A percentile compares a stretch with the other conserved stretches of the same genome.
phyloP scores from a whole-genome alignment of 2,329 filamentous ascomycete species.

The Alternaria alternata region DNA sequence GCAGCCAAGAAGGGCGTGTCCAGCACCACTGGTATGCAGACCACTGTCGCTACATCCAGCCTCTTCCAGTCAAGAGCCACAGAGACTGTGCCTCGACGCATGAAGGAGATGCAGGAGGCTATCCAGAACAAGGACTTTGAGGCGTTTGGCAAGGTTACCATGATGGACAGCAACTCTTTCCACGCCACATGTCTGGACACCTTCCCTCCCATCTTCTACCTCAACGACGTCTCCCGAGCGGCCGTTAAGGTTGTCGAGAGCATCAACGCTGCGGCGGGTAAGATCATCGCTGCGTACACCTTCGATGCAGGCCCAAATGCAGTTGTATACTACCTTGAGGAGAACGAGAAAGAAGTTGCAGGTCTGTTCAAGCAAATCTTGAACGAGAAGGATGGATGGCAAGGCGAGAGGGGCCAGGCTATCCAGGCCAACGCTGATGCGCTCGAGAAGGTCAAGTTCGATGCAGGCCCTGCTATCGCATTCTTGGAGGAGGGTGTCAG shows the following conservation, averaged over 20 bases:
- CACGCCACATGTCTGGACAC: conserved; percentile 95
- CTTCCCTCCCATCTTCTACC: conserved; percentile 96
- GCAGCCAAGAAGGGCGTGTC: conserved; percentile 96
- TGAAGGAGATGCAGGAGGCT: conserved; percentile 85
- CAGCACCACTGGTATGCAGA: conserved; percentile 95
- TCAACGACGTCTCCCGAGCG: conserved; percentile 91
- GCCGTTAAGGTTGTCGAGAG: conserved; percentile 88
- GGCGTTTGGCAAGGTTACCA: conserved; percentile 87
- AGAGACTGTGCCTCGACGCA: conserved; percentile 80
- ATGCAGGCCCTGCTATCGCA: conserved; percentile 49
- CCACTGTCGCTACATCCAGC: conserved; percentile 89
- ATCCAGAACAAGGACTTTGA: conserved; percentile 82
- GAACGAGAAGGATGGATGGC: conserved; percentile 74
- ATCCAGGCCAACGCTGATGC: conserved; percentile 62
- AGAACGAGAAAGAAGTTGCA: conserved; percentile 75
- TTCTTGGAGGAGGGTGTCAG: conserved; percentile 79
- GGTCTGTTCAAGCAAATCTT: conserved; percentile 79
- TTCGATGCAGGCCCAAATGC: conserved; percentile 98
- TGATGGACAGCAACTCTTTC: conserved; percentile 97
- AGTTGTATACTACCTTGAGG: conserved; percentile 91
- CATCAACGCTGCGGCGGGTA: conserved; percentile 82
- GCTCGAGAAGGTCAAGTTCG: conserved; percentile 68
- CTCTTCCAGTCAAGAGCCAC: conserved; percentile 81
- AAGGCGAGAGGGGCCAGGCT: conserved; percentile 61
- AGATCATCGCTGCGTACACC: conserved; percentile 88